A percentile compares a stretch with the other conserved stretches of the same genome.
These are phyloP conservation scores for Byssothecium circinans DNA, from an alignment of 2,329 filamentous ascomycete genomes.

Conservation along the genomic window DNA sequence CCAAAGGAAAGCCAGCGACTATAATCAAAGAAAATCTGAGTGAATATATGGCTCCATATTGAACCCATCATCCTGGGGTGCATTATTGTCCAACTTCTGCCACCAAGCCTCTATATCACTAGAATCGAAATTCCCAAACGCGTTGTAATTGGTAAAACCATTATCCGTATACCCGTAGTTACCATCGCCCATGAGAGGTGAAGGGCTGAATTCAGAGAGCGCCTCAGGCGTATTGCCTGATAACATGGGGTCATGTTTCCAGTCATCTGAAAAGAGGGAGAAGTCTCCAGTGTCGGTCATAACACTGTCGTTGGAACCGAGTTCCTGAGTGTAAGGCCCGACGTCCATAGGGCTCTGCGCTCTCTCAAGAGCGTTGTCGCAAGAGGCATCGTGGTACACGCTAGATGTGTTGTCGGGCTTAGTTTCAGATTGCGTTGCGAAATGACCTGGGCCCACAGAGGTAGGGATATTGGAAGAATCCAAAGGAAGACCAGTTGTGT, in stretches of 20 bases:
- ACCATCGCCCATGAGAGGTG: too few species aligned
- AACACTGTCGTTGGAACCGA: not conserved
- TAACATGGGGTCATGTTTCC: not conserved
- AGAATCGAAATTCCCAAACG: too few species aligned
- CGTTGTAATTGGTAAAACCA: too few species aligned
- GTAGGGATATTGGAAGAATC: not conserved
- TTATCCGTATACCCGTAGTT: too few species aligned
- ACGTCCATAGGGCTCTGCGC: not conserved
- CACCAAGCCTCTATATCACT: too few species aligned
- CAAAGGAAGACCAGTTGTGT: too few species aligned
- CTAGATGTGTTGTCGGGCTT: not conserved
- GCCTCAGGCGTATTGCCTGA: not conserved
- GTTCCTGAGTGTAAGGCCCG: not conserved
- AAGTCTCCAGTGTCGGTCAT: not conserved
- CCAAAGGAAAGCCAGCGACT: too few species aligned
- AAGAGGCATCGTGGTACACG: not conserved
- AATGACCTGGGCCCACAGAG: not conserved
- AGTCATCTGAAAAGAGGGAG: not conserved
- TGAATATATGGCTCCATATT: too few species aligned
- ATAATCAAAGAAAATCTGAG: too few species aligned
- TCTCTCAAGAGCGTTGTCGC: not conserved
- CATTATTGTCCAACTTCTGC: too few species aligned
- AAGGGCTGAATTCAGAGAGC: not conserved
- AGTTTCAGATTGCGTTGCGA: not conserved
- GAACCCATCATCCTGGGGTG: too few species aligned